Evolutionary conservation across 2,329 filamentous ascomycete genomes (phyloP).

Genomic region (Gliomastix tumulicola): DNA sequence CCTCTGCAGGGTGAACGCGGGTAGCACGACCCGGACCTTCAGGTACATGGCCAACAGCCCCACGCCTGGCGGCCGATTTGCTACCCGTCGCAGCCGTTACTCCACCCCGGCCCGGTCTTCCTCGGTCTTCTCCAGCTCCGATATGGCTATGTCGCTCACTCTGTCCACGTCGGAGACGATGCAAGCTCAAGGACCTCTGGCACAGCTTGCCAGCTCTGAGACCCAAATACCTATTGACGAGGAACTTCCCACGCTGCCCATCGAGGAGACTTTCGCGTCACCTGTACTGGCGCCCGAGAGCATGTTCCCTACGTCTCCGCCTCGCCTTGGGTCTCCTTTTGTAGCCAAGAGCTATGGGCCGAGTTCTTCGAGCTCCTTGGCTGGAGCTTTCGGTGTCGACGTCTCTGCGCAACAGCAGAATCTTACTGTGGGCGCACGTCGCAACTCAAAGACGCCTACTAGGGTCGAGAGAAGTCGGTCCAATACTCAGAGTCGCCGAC

Average conservation of each 20-base stretch:
- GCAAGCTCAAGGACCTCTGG: conserved; percentile 55
- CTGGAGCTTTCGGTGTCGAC: conserved; percentile 23
- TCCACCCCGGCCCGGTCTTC: conserved; percentile 36
- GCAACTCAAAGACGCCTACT: conserved; percentile 45
- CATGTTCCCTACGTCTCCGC: too few relatives aligned
- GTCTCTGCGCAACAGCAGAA: conserved; percentile 31
- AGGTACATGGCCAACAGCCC: conserved; percentile 45
- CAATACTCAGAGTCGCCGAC: conserved; percentile 48
- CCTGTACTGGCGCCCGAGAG: too few relatives aligned
- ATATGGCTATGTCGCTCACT: conserved; percentile 56
- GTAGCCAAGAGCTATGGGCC: conserved; percentile 54
- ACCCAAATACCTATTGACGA: background rate
- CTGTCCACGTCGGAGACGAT: conserved; percentile 59
- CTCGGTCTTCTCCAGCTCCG: conserved; percentile 49
- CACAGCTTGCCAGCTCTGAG: conserved; percentile 38
- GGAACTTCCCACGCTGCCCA: too few relatives aligned
- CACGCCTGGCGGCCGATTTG: conserved; percentile 46
- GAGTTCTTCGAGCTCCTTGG: conserved; percentile 46
- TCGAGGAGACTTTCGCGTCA: too few relatives aligned
- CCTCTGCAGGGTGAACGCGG: conserved; percentile 50
- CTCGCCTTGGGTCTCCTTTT: conserved; percentile 48
- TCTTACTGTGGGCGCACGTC: conserved; percentile 42
- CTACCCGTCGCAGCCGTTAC: conserved; percentile 40
- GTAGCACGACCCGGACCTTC: conserved; percentile 32
- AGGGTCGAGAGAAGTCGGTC: conserved; percentile 41